Base-by-base conservation (phyloP, 257 asterid species). In the Solanum arcanum region DNA sequence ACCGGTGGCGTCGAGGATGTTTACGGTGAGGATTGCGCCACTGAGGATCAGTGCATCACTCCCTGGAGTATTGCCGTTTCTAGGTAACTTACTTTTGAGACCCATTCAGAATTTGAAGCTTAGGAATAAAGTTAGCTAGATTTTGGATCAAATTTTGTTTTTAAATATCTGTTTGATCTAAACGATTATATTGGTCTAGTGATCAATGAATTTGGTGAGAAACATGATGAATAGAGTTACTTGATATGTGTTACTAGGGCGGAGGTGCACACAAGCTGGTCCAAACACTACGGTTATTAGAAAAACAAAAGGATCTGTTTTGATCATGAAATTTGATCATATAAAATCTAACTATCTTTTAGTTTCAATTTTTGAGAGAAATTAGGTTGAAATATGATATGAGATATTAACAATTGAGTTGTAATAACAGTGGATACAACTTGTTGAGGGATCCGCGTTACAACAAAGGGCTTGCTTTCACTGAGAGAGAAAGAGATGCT, bases 11-110 rank as follows among this genome's bases (percentile, higher is more conserved):
- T 96, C 1, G 98, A 93, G 62, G 98, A 96, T 62, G 94, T 93
- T 56, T 96, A 96, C 94, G 96, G 98, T 44, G 98, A 96, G 91
- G 99, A 96, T 91, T 94, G 94, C 59, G 98, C 99, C 86, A 92
- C 93, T 14, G 98, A 96, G 88, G 98, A 95, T 49, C 98, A 94
- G 69, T 94, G 94, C 37, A 92, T 93, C 83, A 96, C 98, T 46
- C 99, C 98, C 41, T 96, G 99, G 99, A 90, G 91, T 76, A 52
- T 87, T 85, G 94, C 99, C 70, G 94, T 96, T 80, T 94, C 99
- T 35, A 96, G 99, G 98, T 96, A 62, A 39, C 0, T 46, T 16
- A 33, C 39, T 42, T 52, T 56, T 7, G 5, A 70, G 2, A 7
- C 1, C 3, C 25, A 31, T 31, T 16, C 14, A 69, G 1, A 31